These are phyloP conservation scores for Cerrena zonata DNA, from an alignment of 1,284 basidiomycete species.

Conservation along the genomic window DNA sequence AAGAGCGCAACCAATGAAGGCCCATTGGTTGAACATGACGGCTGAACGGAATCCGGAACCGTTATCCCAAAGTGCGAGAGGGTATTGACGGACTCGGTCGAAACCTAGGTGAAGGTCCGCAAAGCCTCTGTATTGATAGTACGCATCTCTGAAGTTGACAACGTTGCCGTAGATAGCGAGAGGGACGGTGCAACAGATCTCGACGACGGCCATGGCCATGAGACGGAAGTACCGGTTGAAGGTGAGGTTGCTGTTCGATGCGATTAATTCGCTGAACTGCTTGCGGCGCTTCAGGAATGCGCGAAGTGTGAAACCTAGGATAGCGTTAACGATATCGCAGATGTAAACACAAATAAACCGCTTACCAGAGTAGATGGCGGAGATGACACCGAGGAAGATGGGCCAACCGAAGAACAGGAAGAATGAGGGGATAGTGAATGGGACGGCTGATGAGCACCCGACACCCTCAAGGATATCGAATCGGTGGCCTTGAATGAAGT, in stretches of 20 bases:
- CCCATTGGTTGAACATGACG: constrained; percentile 19
- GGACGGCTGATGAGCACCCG: constrained; percentile 44
- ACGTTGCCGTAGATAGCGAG: constrained; percentile 30
- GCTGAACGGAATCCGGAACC: too few species aligned
- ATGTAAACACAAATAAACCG: neutral
- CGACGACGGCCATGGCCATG: constrained; percentile 42
- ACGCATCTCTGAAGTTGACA: constrained; percentile 15
- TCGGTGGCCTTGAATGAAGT: constrained; percentile 40
- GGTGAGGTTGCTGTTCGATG: constrained; percentile 29
- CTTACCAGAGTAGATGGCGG: constrained; percentile 26
- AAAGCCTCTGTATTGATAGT: constrained; percentile 31
- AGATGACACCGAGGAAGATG: constrained; percentile 37
- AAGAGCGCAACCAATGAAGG: constrained; percentile 21
- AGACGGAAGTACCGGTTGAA: constrained; percentile 51
- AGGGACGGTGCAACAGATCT: constrained; percentile 37
- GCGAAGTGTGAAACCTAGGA: constrained; percentile 26
- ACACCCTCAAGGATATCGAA: constrained; percentile 54
- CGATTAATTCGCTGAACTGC: constrained; percentile 27
- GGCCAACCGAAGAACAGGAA: constrained; percentile 37
- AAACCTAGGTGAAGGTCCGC: constrained; percentile 34
- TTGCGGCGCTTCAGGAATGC: constrained; percentile 28
- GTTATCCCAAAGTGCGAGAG: constrained; percentile 26
- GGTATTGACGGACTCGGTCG: constrained; percentile 24
- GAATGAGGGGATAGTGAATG: constrained; percentile 40
- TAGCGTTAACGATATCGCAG: too few species aligned